Percentiles rank a stretch among this genome's conserved stretches.
phyloP scores from a whole-genome alignment of 495 filamentous ascomycete genomes.

The Aspergillus nidulans region DNA sequence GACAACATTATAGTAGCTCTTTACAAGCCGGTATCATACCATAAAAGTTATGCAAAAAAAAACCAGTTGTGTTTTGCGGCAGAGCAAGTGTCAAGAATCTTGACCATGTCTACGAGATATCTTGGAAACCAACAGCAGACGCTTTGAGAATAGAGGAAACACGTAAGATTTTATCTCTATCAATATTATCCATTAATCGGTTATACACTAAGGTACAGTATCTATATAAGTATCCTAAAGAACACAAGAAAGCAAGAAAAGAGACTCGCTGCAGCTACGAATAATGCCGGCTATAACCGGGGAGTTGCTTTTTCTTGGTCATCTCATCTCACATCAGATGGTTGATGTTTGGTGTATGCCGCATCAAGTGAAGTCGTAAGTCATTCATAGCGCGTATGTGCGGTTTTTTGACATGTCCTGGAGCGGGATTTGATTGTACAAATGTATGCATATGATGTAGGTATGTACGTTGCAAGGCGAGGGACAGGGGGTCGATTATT shows the following conservation, averaged over 20 bases:
- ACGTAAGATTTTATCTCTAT: background rate
- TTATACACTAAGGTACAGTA: background rate
- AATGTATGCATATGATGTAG: background rate
- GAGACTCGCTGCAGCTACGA: background rate
- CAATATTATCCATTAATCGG: background rate
- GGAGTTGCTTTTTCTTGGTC: background rate
- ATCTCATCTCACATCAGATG: background rate
- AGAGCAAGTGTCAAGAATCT: background rate
- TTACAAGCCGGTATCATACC: no score
- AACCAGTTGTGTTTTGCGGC: background rate
- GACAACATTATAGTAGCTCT: no score
- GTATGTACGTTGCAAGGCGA: background rate
- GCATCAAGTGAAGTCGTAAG: slow-evolving; percentile 1
- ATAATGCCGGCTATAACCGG: background rate
- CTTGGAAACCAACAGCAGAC: background rate
- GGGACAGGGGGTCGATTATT: background rate
- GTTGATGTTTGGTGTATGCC: background rate
- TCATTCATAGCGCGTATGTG: slow-evolving; percentile 5
- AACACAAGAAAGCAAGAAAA: background rate
- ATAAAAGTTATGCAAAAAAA: background rate
- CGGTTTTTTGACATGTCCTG: background rate
- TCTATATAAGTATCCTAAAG: background rate
- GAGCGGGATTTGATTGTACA: background rate
- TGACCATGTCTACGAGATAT: no score
- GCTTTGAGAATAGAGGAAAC: background rate